phyloP scores from a whole-genome alignment of 768 basidiomycete genomes.

The Rhizopogon vinicolor region DNA sequence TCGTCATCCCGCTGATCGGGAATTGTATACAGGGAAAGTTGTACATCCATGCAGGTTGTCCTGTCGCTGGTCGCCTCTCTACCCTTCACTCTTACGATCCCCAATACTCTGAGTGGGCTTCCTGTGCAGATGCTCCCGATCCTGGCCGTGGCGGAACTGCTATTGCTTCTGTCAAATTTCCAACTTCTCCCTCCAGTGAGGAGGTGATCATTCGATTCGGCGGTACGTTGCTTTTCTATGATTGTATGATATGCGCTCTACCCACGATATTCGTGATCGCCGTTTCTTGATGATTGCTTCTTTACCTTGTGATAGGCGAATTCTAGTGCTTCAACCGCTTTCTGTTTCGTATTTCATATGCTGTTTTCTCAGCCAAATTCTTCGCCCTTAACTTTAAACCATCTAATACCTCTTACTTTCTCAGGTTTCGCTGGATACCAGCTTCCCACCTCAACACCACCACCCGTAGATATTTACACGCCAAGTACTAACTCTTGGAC shows the following conservation, averaged over 20 bases:
- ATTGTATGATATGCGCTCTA: slow-evolving; percentile 2
- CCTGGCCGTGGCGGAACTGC: slow-evolving; percentile 37
- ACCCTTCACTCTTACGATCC: slow-evolving; percentile 32
- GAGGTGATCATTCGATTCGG: slow-evolving; percentile 34
- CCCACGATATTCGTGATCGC: neutral
- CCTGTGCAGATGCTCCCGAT: slow-evolving; percentile 31
- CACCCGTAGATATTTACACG: slow-evolving; percentile 31
- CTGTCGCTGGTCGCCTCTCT: slow-evolving; percentile 28
- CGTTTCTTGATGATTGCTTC: neutral
- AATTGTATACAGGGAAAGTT: slow-evolving; percentile 20
- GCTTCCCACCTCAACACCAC: slow-evolving; percentile 21
- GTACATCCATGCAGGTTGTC: slow-evolving; percentile 40
- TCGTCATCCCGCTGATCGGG: neutral
- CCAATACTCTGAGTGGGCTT: slow-evolving; percentile 22
- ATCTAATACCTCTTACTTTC: slow-evolving; percentile 2
- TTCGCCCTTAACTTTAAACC: neutral
- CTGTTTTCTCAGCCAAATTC: neutral
- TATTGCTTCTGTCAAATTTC: slow-evolving; percentile 23
- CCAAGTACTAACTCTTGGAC: slow-evolving; percentile 18
- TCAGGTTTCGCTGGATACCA: slow-evolving; percentile 33
- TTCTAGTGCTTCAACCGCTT: neutral
- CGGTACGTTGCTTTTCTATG: slow-evolving; percentile 12
- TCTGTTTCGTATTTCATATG: neutral
- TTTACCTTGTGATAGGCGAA: neutral
- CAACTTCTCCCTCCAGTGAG: slow-evolving; percentile 2